Evolutionary conservation across 2,329 filamentous ascomycete genomes (phyloP), one percentile per base, ranked within the genome.

Genomic region (Ophiocordyceps camponoti-leonardi): DNA sequence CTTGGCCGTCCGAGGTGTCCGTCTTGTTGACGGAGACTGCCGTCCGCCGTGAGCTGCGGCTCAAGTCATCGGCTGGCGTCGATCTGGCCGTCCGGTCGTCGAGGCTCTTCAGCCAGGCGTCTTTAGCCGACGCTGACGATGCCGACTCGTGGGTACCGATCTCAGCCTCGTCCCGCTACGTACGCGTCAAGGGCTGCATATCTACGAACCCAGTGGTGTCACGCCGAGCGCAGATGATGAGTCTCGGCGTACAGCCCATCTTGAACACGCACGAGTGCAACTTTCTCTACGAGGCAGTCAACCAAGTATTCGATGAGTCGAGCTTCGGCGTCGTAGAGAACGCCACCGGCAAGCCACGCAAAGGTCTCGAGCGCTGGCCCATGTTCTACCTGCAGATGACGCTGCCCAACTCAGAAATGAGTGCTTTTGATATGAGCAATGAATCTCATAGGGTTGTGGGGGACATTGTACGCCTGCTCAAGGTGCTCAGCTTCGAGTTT

Each of bases 341-440:
- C 1, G 50, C 73, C 78, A 47, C 52, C 73, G 20, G 51, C 35
- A 77, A 68, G 54, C 61, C 63, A 13, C 71, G 68, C 41, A 90
- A 85, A 56, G 71, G 78, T 0, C 66, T 88, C 11, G 86, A 95
- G 54, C 74, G 77, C 44, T 92, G 86, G 79, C 87, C 90, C 0
- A 90, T 90, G 79, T 96, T 94, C 54, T 83, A 80, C 53, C 63
- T 96, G n/a, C 76, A 76, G 26, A 73, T 94, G 33, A 63, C 68
- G 2, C 54, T 72, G 37, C 47, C 46, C 20, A 45, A 42, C 12
- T 49, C 54, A 2, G 59, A 62, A n/a, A 26, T 60, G 2, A 61
- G 67, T n/a, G 58, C 62, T 18, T 46, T 57, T 6, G 51, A 58
- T 2, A 20, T 70, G 13, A 56, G 75, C 2, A 64, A 71, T 45